phyloP scores from a whole-genome alignment of 78 protist genomes.

The Planoprotostelium fungivorum region DNA sequence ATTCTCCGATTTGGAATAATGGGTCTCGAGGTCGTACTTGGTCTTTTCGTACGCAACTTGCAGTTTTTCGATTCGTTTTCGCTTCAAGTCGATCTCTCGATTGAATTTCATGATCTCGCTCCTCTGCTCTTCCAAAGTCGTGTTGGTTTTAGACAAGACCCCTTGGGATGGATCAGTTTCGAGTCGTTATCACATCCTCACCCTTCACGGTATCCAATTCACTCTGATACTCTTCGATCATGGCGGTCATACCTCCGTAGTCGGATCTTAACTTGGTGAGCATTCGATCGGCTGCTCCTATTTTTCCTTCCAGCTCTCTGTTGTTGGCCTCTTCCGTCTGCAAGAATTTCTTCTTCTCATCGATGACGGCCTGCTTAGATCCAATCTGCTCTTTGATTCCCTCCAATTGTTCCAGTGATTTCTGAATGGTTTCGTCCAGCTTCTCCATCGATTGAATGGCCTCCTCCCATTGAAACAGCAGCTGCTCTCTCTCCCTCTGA shows the following conservation, averaged over 20 bases:
- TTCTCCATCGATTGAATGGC: constrained; percentile 38
- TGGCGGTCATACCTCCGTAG: not conserved
- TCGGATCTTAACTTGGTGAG: not conserved
- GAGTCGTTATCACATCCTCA: not conserved
- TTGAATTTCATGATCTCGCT: not conserved
- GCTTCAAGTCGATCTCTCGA: not conserved
- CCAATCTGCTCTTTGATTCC: not conserved
- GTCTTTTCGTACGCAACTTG: not conserved
- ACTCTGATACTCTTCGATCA: not conserved
- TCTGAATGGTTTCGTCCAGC: constrained; percentile 34
- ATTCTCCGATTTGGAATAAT: not conserved
- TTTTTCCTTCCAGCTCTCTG: not conserved
- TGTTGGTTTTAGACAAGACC: not conserved
- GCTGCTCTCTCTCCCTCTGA: constrained; percentile 56
- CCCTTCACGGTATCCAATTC: not conserved
- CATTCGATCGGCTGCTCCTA: not conserved
- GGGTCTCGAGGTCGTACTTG: not conserved
- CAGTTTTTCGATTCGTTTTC: not conserved
- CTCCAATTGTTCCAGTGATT: not conserved
- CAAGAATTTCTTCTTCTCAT: not conserved
- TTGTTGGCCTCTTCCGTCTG: not conserved
- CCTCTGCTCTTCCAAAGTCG: not conserved
- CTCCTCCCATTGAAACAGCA: constrained; percentile 57
- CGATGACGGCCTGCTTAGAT: not conserved
- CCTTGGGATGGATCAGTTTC: not conserved